Evolutionary conservation across 1,284 basidiomycete genomes (phyloP), one percentile per base, ranked within the genome.

Genomic region (Athelia sp.): DNA sequence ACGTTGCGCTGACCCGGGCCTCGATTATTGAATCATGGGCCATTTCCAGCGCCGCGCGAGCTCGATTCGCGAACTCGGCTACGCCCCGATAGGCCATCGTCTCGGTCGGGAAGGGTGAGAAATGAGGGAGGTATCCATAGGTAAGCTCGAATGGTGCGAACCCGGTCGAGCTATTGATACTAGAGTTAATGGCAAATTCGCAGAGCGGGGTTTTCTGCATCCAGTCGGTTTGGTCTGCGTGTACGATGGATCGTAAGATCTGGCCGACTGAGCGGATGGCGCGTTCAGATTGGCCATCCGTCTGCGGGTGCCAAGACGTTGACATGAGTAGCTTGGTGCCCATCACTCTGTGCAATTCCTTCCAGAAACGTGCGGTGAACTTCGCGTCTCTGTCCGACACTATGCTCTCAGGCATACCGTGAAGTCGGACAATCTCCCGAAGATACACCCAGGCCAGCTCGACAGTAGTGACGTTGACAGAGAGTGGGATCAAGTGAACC

Each of bases 261-360:
- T 70, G 64, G 0, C 44, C 52, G 3, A 70, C 55, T 3, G 54
- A 59, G 0, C 54, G 45, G 34, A 67, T 71, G 0, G 53, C 55
- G 0, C 59, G 50, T 51, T 73, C 69, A 0, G 63, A 66, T 4
- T n/a, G n/a, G n/a, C n/a, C n/a, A n/a, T n/a, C n/a, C n/a, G n/a
- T n/a, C n/a, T n/a, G n/a, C n/a, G n/a, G n/a, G n/a, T n/a, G n/a
- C n/a, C n/a, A n/a, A n/a, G n/a, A n/a, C n/a, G n/a, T n/a, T n/a
- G n/a, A n/a, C 66, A 75, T 69, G 3, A 66, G 50, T 0, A 73
- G 55, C 42, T 63, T 64, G 0, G 62, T 59, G 2, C 68, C 67
- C 1, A 70, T 23, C 9, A 71, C n/a, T 8, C 58, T 43, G 32
- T 69, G 62, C 0, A 68, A 47, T 45, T 67, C 60, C 10, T 47